Base-by-base conservation (phyloP, 2,329 filamentous ascomycete genomes). In the Aureobasidium mangrovei region DNA sequence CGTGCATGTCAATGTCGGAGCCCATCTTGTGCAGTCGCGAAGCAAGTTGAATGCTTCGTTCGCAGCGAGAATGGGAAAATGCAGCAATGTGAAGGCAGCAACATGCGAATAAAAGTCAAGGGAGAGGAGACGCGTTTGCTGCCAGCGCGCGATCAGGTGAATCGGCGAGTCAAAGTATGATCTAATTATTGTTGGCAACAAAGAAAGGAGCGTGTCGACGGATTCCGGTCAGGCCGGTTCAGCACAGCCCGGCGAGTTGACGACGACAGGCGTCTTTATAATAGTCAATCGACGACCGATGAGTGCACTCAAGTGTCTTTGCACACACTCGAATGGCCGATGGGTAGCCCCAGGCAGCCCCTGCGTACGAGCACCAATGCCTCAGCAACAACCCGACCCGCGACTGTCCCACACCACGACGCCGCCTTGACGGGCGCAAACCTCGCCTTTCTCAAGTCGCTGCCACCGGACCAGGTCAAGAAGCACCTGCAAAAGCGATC, bases 391-490 rank as follows among this genome's bases (percentile, higher is more conserved):
- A 56, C 51, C 7, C 54, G 57, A 31, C 31, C 32, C n/a, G 10
- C 26, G n/a, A 28, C 32, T 32, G 41, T 32, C 28, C 52, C 56
- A 32, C 60, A 59, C 36, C 56, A 53, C 47, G 64, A 73, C 63
- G 74, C 75, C 44, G 77, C 77, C 43, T 69, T 79, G 10, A 67
- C 67, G 51, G 77, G 77, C 32, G 77, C 77, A 7, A 66, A 70
- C 4, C 60, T 69, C 39, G 77, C 77, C 26, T 79, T 78, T 62
- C 69, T 67, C 8, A 74, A 72, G 61, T 70, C 71, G 28, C 62
- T 57, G 35, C 58, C 61, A 38, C 49, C 54, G 35, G 47, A 57
- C 35, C 43, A 54, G 38, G 36, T 38, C n/a, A n/a, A 42, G 7
- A 41, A 40, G 28, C 48, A 54, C 38, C 35, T 53, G 29, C 41